These are phyloP conservation scores for Fusarium sambucinum DNA, from an alignment of 2,329 filamentous ascomycete genomes.

Conservation along the genomic window DNA sequence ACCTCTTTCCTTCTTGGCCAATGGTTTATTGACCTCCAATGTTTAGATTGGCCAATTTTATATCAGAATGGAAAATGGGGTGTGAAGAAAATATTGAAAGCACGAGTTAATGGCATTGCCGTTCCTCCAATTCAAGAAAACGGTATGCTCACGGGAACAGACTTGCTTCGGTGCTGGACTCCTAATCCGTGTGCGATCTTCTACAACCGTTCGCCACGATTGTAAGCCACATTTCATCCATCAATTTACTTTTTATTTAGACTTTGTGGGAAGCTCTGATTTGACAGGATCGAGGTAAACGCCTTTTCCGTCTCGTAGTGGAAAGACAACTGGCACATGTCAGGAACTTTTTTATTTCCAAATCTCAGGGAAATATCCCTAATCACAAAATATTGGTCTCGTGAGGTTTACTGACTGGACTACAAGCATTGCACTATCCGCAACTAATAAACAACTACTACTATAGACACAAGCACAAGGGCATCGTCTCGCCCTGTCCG, in stretches of 20 bases:
- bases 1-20: slow-evolving; percentile 6
- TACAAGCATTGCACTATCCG: slow-evolving; percentile 17
- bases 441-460: slow-evolving; percentile 8
- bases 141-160: slow-evolving; percentile 41
- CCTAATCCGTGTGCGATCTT: slow-evolving; percentile 28
- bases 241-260: background rate
- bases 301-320: slow-evolving; percentile 33
- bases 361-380: background rate
- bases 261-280: slow-evolving; percentile 4
- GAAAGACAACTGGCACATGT: slow-evolving; percentile 20
- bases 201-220: slow-evolving; percentile 41
- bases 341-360: background rate
- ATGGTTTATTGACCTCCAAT: background rate
- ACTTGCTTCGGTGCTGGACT: slow-evolving; percentile 22
- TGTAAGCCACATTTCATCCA: slow-evolving; percentile 38
- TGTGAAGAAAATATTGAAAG: slow-evolving; percentile 24
- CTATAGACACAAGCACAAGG: slow-evolving; percentile 6
- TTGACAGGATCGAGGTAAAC: slow-evolving; percentile 29
- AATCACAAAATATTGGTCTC: slow-evolving; percentile 10
- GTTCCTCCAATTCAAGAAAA: slow-evolving; percentile 39
- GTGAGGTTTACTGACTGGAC: slow-evolving; percentile 29
- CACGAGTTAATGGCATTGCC: slow-evolving; percentile 37
- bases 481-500: slow-evolving; percentile 33
- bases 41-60: slow-evolving; percentile 37
- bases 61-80: slow-evolving; percentile 15